Conservation (phyloP, 495 filamentous ascomycete species). For the Lichenothelia convexa region DNA sequence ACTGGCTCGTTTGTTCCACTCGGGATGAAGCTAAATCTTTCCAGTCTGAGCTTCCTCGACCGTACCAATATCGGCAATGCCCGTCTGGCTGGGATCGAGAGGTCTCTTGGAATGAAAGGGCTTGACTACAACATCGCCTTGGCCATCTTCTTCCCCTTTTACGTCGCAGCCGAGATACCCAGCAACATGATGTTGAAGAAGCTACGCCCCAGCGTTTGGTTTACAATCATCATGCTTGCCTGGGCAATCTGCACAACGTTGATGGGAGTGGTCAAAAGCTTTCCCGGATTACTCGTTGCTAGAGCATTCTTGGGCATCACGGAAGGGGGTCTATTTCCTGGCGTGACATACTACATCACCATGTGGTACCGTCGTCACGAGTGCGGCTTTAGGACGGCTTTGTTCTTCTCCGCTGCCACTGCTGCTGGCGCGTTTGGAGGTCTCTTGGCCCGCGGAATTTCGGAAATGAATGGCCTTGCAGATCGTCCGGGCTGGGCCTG, state of each 20-base stretch:
- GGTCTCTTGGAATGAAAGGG: constrained; percentile 8
- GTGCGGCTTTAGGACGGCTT: constrained; percentile 9
- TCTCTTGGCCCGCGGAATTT: constrained; percentile 14
- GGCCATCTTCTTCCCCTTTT: constrained; percentile 78
- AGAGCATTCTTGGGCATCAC: constrained; percentile 15
- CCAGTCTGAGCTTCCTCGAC: constrained; percentile 11
- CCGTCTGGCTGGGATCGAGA: constrained; percentile 10
- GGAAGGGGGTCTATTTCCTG: constrained; percentile 19
- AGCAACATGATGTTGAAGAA: constrained; percentile 80
- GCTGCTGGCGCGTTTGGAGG: constrained; percentile 23
- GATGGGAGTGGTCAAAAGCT: constrained; percentile 13
- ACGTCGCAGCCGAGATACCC: constrained; percentile 76
- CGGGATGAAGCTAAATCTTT: not conserved
- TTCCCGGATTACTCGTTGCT: constrained; percentile 13
- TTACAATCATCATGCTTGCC: constrained; percentile 36
- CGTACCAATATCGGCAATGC: constrained; percentile 16
- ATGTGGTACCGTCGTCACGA: constrained; percentile 18
- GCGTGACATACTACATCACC: constrained; percentile 17
- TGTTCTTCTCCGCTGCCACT: constrained; percentile 25
- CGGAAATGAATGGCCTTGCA: constrained; percentile 7
- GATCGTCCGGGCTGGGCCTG: constrained; percentile 12
- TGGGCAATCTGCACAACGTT: constrained; percentile 31
- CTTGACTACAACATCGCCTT: constrained; percentile 23
- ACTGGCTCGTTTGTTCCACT: too few species aligned
- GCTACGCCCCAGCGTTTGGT: constrained; percentile 74